Evolutionary conservation across 768 basidiomycete species (phyloP).

Genomic region (Boletus sensibilis): DNA sequence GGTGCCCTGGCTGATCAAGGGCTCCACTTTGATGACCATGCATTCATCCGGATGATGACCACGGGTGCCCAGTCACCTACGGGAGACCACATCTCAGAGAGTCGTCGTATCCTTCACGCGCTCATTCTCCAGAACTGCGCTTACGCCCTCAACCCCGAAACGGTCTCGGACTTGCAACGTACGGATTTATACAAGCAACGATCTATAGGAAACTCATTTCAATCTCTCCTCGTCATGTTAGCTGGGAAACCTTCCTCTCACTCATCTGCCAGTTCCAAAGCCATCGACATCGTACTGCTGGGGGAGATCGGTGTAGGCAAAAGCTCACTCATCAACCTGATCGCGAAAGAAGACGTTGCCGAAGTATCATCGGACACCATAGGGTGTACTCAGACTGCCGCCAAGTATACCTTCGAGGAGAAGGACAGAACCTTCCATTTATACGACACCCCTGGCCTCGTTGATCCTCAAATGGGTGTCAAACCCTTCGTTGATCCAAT

Average conservation of each 20-base stretch:
- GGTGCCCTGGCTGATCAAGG: constrained; percentile 8
- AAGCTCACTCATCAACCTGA: constrained; percentile 44
- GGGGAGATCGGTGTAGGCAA: constrained; percentile 37
- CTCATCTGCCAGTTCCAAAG: background rate
- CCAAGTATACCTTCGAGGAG: constrained; percentile 26
- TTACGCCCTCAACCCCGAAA: background rate
- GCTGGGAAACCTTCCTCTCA: constrained; percentile 7
- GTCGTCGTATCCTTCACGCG: constrained; percentile 10
- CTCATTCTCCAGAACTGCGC: constrained; percentile 14
- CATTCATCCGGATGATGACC: constrained; percentile 13
- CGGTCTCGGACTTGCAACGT: background rate
- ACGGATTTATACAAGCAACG: constrained; percentile 9
- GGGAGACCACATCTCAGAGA: constrained; percentile 6
- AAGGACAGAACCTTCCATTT: constrained; percentile 23
- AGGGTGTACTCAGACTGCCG: constrained; percentile 34
- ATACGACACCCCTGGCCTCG: constrained; percentile 36
- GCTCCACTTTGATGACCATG: constrained; percentile 14
- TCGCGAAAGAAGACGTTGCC: constrained; percentile 29
- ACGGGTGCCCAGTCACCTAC: background rate
- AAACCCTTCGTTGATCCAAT: constrained; percentile 23
- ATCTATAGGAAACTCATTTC: constrained; percentile 11
- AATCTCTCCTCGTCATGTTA: constrained; percentile 8
- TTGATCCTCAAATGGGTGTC: constrained; percentile 24
- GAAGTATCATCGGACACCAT: constrained; percentile 29
- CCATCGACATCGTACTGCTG: constrained; percentile 36